Percentiles rank a stretch among this genome's conserved stretches.
These are phyloP conservation scores for Reticulascus tulasneorum DNA, from an alignment of 2,329 filamentous ascomycete genomes.

Conservation along the genomic window DNA sequence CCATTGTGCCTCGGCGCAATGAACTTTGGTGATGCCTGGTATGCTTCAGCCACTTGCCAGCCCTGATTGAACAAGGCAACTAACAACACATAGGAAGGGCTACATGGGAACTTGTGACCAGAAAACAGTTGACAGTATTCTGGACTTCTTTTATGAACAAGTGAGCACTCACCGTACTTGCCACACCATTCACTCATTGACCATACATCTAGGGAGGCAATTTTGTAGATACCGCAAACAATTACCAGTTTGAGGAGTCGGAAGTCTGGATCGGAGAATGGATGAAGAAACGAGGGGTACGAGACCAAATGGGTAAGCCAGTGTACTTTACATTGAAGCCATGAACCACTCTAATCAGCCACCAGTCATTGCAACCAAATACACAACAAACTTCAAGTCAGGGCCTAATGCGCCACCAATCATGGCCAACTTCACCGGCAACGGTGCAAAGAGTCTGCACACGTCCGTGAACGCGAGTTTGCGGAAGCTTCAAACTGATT, in stretches of 20 bases:
- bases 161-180: constrained; percentile 23
- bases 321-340: not conserved
- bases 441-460: constrained; percentile 58
- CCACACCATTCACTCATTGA: not conserved
- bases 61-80: not conserved
- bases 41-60: not conserved
- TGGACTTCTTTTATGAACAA: constrained; percentile 62
- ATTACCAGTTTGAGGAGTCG: constrained; percentile 61
- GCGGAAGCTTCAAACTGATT: constrained; percentile 60
- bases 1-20: constrained; percentile 63
- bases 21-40: constrained; percentile 59
- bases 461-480: constrained; percentile 53
- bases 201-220: constrained; percentile 49
- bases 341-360: not conserved
- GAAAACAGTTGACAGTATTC: constrained; percentile 55
- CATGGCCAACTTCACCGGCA: constrained; percentile 52
- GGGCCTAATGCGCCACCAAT: constrained; percentile 37
- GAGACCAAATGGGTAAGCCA: constrained; percentile 58
- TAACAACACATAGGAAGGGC: constrained; percentile 34
- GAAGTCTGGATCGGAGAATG: constrained; percentile 68
- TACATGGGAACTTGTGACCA: constrained; percentile 64
- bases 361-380: constrained; percentile 66
- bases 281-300: constrained; percentile 60
- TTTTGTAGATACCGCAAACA: constrained; percentile 69
- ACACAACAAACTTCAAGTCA: constrained; percentile 53